These are phyloP conservation scores for Exophiala sp. DNA, from an alignment of 2,329 filamentous ascomycete species.

Conservation along the genomic window DNA sequence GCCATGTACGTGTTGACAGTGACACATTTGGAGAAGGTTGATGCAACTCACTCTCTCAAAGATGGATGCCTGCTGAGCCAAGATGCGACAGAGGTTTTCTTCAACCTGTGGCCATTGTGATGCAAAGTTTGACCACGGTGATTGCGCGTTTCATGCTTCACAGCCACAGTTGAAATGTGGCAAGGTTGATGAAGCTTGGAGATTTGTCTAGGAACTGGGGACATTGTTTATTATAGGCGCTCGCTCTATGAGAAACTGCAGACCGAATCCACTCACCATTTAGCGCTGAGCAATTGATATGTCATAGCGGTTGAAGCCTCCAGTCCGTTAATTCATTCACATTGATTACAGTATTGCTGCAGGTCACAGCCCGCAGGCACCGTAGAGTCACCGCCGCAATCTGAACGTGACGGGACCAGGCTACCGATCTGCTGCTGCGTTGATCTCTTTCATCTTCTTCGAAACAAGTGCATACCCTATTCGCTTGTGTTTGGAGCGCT, in stretches of 20 bases:
- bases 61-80: too few species aligned
- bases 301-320: not conserved
- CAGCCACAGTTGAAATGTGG: constrained; percentile 17
- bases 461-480: not conserved
- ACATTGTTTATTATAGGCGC: too few species aligned
- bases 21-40: too few species aligned
- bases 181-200: too few species aligned
- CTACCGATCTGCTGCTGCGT: constrained; percentile 6
- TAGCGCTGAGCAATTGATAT: too few species aligned
- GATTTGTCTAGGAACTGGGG: too few species aligned
- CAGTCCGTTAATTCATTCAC: not conserved
- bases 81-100: too few species aligned
- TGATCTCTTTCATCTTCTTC: not conserved
- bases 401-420: constrained; percentile 5
- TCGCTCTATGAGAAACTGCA: too few species aligned
- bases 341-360: too few species aligned
- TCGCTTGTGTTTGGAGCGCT: not conserved
- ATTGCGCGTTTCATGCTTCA: constrained; percentile 15
- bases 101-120: constrained; percentile 8
- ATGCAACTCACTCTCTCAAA: too few species aligned
- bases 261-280: too few species aligned
- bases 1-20: too few species aligned
- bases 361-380: constrained; percentile 2
- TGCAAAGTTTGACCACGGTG: constrained; percentile 5
- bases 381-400: constrained; percentile 4